phyloP scores from a whole-genome alignment of 495 filamentous ascomycete genomes.

The Pyronema omphalodes region DNA sequence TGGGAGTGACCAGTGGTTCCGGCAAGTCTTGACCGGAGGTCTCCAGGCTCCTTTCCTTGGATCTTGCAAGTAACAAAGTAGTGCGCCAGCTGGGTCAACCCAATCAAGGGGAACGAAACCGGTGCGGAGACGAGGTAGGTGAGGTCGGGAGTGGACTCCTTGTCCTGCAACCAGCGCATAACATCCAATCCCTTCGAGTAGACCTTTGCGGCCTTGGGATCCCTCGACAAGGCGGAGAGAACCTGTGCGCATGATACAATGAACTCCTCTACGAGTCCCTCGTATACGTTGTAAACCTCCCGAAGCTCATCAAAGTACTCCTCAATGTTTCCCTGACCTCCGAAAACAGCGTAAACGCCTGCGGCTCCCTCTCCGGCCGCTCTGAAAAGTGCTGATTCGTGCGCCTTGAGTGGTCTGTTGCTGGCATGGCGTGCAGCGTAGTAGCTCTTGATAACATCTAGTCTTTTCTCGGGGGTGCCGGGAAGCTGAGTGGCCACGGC shows the following conservation, averaged over 20 bases:
- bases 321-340: conserved; percentile 98
- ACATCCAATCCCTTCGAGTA: conserved; percentile 92
- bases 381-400: conserved; percentile 82
- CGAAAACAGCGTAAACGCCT: conserved; percentile 77
- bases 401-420: conserved; percentile 63
- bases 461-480: conserved; percentile 76
- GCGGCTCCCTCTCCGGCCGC: conserved; percentile 65
- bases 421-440: conserved; percentile 71
- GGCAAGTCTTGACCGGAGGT: conserved; percentile 58
- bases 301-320: conserved; percentile 97
- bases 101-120: conserved; percentile 92
- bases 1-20: conserved; percentile 96
- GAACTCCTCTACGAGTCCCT: conserved; percentile 71
- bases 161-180: conserved; percentile 74
- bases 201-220: conserved; percentile 77
- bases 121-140: conserved; percentile 95
- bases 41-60: conserved; percentile 67
- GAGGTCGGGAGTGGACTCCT: conserved; percentile 73
- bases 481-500: conserved; percentile 67
- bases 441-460: conserved; percentile 70
- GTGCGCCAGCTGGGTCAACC: conserved; percentile 84
- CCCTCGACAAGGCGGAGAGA: conserved; percentile 63
- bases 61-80: conserved; percentile 84
- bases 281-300: conserved; percentile 76
- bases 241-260: conserved; percentile 61